Base-by-base conservation (phyloP, 2,329 filamentous ascomycete genomes). In the Massarina eburnea region DNA sequence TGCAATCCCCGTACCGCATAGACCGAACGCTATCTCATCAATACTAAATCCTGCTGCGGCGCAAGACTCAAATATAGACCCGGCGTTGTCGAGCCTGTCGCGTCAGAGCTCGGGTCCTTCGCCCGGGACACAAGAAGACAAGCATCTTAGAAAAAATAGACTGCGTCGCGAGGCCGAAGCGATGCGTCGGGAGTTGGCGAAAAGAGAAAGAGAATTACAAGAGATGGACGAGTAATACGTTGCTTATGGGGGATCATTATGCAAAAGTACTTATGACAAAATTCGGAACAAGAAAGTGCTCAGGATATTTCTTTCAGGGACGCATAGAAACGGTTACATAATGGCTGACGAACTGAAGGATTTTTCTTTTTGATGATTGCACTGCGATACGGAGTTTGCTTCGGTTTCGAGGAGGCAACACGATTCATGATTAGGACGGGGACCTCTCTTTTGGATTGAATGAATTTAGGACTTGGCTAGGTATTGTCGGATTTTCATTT, bases 1-100 rank as follows among this genome's bases (percentile, higher is more conserved):
- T 14, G 41, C 42, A 8, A 56, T 58, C 17, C 55, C 64, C 7
- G 51, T 56, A 18, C 62, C 64, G 1, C 63, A 67, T 44, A 64
- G 66, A 27, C 59, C 60, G 15, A 66, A 65, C 36, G 57, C 60
- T 6, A 68, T 69, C 18, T 68, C 64, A 1, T 68, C 64, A 0
- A 65, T 69, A 8, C 37, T 69, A 7, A 69, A 69, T 26, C 66
- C 59, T 7, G 45, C 61, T 0, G 39, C 15, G 18, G 39, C 54
- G 2, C 61, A 59, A 17, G 60, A 66, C 21, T 34, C 42, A 4
- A 66, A 67, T 21, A 69, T 69, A 34, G 66, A 69, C 32, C 66
- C 66, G 0, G 59, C 61, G 8, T 49, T 69, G 12, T 59, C 64
- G 2, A 56, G 49, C 15, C 32, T 57, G 12, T 46, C 59, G 3